Evolutionary conservation across 208 protist species (phyloP).

Genomic region (Trypanosomatidae sp.): DNA sequence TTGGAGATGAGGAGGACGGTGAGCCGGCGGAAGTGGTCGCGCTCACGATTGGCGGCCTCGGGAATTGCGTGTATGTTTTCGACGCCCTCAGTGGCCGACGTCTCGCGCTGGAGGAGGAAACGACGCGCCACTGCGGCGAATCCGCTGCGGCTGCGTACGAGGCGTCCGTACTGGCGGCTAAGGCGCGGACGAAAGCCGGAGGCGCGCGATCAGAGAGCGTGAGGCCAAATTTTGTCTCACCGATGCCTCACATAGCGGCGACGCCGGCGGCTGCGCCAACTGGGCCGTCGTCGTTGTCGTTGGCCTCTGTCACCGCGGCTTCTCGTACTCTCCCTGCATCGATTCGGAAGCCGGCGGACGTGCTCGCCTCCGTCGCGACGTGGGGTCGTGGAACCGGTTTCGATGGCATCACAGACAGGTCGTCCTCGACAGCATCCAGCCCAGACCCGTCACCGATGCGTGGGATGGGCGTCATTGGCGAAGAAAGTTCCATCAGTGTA

Average conservation of each 20-base stretch:
- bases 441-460: not conserved
- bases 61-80: constrained; percentile 60
- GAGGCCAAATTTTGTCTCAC: not conserved
- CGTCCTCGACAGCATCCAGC: constrained; percentile 1
- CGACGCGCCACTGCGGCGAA: constrained; percentile 8
- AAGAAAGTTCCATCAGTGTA: not conserved
- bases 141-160: constrained; percentile 12
- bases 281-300: not conserved
- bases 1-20: constrained; percentile 6
- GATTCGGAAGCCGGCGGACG: constrained; percentile 23
- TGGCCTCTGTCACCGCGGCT: not conserved
- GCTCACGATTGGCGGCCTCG: constrained; percentile 64
- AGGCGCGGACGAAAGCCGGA: not conserved
- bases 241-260: not conserved
- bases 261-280: not conserved
- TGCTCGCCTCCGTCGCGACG: constrained; percentile 22
- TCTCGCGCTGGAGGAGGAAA: constrained; percentile 25
- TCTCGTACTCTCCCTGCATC: constrained; percentile 8
- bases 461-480: not conserved
- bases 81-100: constrained; percentile 65
- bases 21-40: constrained; percentile 34
- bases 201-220: not conserved
- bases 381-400: constrained; percentile 29
- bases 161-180: not conserved
- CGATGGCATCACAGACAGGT: constrained; percentile 23